Conservation (phyloP, 441 rosid species). For the Brassica balearica region DNA sequence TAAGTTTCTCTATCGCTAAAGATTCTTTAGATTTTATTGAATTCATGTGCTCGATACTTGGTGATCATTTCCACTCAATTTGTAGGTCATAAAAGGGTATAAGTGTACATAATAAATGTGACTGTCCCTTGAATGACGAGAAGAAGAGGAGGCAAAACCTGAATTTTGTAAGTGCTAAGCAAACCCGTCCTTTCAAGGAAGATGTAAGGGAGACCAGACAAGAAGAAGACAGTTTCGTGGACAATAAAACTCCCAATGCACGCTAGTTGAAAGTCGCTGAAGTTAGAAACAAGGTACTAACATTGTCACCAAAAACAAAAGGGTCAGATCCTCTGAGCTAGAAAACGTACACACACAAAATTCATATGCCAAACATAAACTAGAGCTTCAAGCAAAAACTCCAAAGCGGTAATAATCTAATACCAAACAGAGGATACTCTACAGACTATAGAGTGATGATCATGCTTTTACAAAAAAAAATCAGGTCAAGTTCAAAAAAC, state of each 20-base stretch:
- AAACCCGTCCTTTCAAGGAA: constrained; percentile 79
- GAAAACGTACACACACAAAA: background rate
- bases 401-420: background rate
- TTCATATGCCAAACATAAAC: background rate
- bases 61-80: background rate
- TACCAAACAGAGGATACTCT: constrained; percentile 1
- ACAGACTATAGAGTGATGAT: background rate
- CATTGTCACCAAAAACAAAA: constrained; percentile 22
- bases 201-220: constrained; percentile 87
- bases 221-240: constrained; percentile 87
- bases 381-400: background rate
- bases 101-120: background rate
- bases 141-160: constrained; percentile 54
- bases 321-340: constrained; percentile 10
- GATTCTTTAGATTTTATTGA: background rate
- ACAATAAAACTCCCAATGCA: constrained; percentile 86
- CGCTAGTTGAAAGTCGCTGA: constrained; percentile 83
- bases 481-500: background rate
- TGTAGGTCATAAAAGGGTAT: background rate
- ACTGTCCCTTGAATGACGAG: constrained; percentile 2
- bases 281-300: constrained; percentile 74
- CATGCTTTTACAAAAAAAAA: background rate
- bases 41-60: background rate
- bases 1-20: background rate
- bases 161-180: constrained; percentile 82